Percentiles rank a stretch among this genome's conserved stretches.
phyloP scores from a whole-genome alignment of 768 basidiomycete genomes.

The Mycena polygramma region DNA sequence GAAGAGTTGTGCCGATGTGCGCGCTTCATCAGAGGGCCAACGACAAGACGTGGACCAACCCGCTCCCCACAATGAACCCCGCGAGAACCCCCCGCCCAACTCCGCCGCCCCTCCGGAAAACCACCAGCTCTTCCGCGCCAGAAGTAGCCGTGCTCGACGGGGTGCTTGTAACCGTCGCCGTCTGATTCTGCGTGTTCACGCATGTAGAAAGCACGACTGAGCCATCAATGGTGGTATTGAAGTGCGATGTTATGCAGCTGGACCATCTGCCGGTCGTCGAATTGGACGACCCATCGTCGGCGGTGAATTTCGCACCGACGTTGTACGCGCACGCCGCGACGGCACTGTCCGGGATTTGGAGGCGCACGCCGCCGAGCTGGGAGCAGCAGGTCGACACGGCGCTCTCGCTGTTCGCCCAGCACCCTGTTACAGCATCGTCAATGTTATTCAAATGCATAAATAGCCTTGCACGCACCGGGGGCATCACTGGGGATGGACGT shows the following conservation, averaged over 20 bases:
- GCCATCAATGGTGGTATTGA: constrained; percentile 24
- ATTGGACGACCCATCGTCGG: constrained; percentile 23
- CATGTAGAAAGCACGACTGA: constrained; percentile 18
- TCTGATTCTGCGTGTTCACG: constrained; percentile 5
- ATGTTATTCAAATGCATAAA: not conserved
- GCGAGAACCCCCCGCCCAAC: constrained; percentile 14
- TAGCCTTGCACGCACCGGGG: constrained; percentile 17
- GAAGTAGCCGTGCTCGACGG: constrained; percentile 16
- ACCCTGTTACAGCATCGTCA: constrained; percentile 5
- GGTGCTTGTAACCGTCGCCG: constrained; percentile 25
- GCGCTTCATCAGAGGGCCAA: constrained; percentile 28
- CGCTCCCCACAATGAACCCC: constrained; percentile 15
- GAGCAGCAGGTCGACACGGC: constrained; percentile 27
- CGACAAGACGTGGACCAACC: constrained; percentile 16
- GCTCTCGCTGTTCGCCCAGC: constrained; percentile 30
- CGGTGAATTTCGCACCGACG: constrained; percentile 14
- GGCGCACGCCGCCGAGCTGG: constrained; percentile 21
- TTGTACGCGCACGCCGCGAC: constrained; percentile 29
- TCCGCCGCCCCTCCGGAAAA: not conserved
- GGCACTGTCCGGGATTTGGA: constrained; percentile 1
- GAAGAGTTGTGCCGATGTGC: not conserved
- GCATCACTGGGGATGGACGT: constrained; percentile 9
- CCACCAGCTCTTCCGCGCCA: not conserved
- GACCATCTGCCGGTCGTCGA: constrained; percentile 28
- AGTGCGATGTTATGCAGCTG: constrained; percentile 25